Evolutionary conservation across 2,329 filamentous ascomycete species (phyloP), one percentile per base, ranked within the genome.

Genomic region (Diaporthe aspalathi): DNA sequence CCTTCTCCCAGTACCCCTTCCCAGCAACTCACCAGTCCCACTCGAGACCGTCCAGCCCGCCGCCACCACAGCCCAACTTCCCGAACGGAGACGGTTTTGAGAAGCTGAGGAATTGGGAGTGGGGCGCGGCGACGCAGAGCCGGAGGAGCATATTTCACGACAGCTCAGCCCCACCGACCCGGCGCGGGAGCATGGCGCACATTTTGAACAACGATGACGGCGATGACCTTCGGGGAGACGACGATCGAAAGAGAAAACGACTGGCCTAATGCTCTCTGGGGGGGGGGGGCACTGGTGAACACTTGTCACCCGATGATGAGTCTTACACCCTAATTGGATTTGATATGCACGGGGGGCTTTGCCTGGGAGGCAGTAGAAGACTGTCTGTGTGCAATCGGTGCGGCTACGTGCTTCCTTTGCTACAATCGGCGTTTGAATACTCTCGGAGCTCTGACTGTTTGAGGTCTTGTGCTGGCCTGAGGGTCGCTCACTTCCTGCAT

Each of bases 221-320:
- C 70, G 88, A 89, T 22, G 87, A 88, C 53, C 82, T 81, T 0
- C 81, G 87, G 40, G 87, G 85, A 27, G 87, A 90, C 27, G 87
- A 89, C 14, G 88, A 89, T 74, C 83, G 88, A 54, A 92, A 92
- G 79, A 84, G 90, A 70, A 91, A 91, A 79, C 84, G 90, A 68
- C 80, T 90, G 75, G 68, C 40, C 17, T 72, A 27, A 62, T 43
- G 12, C 12, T 24, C 16, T 5, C 24, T 7, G 29, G 43, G 11
- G 20, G 27, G 12, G 11, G 20, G 14, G 14, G 17, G 29, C 27
- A 38, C 29, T 45, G 35, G n/a, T 49, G 45, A 8, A 20, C 20
- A 43, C 27, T 22, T 11, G 20, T 35, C 27, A 11, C 14, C 60
- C 17, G 24, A 11, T 29, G n/a, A n/a, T 43, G 29, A 56, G 2